Conservation (phyloP, 2,329 filamentous ascomycete species). For the Aspergillus sp. region DNA sequence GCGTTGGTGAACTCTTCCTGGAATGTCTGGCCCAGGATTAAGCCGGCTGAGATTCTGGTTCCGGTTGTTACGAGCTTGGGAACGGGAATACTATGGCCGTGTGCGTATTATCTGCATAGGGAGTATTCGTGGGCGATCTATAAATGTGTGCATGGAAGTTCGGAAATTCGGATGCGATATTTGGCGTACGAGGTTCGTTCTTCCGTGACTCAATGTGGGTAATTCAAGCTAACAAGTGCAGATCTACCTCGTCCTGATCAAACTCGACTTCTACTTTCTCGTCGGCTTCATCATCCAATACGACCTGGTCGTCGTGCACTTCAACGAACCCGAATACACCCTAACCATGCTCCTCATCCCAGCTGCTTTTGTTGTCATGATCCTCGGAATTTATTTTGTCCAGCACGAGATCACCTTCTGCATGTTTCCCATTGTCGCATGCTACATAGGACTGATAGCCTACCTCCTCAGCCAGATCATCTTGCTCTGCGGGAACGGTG, state of each 20-base stretch:
- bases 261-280: constrained; percentile 12
- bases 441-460: constrained; percentile 7
- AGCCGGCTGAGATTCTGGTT: constrained; percentile 6
- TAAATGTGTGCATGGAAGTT: constrained; percentile 9
- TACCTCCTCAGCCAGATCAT: constrained; percentile 11
- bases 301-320: constrained; percentile 14
- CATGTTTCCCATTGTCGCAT: constrained; percentile 7
- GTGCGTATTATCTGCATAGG: constrained; percentile 11
- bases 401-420: constrained; percentile 5
- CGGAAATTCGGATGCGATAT: constrained; percentile 6
- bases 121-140: constrained; percentile 16
- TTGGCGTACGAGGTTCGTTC: constrained; percentile 10
- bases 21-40: constrained; percentile 9
- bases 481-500: constrained; percentile 5
- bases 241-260: constrained; percentile 13
- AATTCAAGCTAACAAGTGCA: not conserved
- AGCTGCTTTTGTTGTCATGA: constrained; percentile 8
- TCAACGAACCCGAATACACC: constrained; percentile 12
- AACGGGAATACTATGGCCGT: constrained; percentile 6
- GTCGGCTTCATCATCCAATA: constrained; percentile 16
- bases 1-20: constrained; percentile 7
- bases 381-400: constrained; percentile 9
- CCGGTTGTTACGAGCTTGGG: constrained; percentile 10
- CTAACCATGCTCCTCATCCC: constrained; percentile 14
- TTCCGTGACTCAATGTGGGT: too few species aligned